phyloP scores from a whole-genome alignment of 139 green algal species.

The Yamagishiella unicocca region DNA sequence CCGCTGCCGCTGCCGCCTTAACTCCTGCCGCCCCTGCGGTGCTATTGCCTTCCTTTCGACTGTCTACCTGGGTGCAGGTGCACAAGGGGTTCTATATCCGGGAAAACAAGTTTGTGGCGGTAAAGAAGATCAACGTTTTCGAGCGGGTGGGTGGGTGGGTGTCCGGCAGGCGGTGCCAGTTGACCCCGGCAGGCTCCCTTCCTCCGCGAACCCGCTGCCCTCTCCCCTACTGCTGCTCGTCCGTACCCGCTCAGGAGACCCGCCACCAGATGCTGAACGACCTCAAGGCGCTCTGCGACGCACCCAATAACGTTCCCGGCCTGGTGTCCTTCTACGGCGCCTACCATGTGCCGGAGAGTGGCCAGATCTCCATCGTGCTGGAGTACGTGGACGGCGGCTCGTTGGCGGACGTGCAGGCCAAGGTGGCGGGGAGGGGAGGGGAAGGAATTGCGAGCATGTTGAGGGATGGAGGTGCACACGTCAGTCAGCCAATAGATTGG shows the following conservation, averaged over 20 bases:
- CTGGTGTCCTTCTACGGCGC: constrained; percentile 85
- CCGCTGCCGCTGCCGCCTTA: not conserved
- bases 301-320: constrained; percentile 58
- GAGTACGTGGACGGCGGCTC: constrained; percentile 98
- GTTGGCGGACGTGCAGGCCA: constrained; percentile 84
- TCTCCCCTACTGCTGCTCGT: not conserved
- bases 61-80: constrained; percentile 73
- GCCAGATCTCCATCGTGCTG: constrained; percentile 90
- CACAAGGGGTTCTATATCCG: constrained; percentile 82
- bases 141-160: constrained; percentile 59
- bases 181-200: too few relatives aligned
- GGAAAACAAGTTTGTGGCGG: constrained; percentile 81
- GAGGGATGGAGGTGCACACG: not conserved
- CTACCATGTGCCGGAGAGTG: constrained; percentile 80
- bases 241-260: constrained; percentile 71
- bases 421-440: constrained; percentile 43
- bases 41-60: not conserved
- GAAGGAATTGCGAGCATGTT: not conserved
- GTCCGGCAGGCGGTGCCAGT: too few relatives aligned
- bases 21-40: too few relatives aligned
- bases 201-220: not conserved
- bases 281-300: constrained; percentile 86
- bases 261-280: constrained; percentile 92
- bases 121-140: constrained; percentile 89
- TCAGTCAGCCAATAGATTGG: too few relatives aligned